These are phyloP conservation scores for Ottelia alismoides DNA, from an alignment of 106 monocot genomes.

Conservation along the genomic window DNA sequence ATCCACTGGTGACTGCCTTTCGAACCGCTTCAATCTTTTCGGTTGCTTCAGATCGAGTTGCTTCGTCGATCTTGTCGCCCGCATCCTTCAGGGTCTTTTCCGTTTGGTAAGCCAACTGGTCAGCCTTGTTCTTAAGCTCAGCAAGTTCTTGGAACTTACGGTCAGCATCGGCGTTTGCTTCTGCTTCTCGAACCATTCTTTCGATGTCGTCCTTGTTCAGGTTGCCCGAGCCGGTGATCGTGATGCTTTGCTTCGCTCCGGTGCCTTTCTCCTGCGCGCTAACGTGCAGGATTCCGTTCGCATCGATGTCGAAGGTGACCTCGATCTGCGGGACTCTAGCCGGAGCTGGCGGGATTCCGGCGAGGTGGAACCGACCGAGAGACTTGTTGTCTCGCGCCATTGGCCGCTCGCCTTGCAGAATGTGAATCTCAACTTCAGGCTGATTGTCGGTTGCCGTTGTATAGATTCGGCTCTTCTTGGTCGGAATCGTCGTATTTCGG, in stretches of 20 bases:
- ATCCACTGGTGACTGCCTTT: too few species aligned
- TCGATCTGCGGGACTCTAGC: conserved; percentile 2
- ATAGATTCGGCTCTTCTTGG: conserved; percentile 1
- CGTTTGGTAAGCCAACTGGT: too few species aligned
- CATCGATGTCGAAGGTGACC: conserved; percentile 7
- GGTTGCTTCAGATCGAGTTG: too few species aligned
- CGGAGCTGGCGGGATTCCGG: neutral
- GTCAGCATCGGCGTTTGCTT: too few species aligned
- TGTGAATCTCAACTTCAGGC: conserved; percentile 3
- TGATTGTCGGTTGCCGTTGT: neutral
- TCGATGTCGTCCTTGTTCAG: neutral
- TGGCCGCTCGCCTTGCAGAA: conserved; percentile 3
- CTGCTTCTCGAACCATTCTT: too few species aligned
- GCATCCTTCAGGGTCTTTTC: too few species aligned
- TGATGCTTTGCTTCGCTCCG: conserved; percentile 4
- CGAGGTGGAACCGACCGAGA: conserved; percentile 1
- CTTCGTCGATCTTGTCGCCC: too few species aligned
- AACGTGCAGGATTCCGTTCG: conserved; percentile 8
- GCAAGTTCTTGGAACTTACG: too few species aligned
- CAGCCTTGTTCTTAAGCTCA: too few species aligned
- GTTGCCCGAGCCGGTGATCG: conserved; percentile 4
- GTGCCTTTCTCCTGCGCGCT: neutral
- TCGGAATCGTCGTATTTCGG: conserved; percentile 4
- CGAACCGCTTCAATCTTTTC: too few species aligned
- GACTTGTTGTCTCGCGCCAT: conserved; percentile 8